Evolutionary conservation across 163 green algal species (phyloP).

Genomic region (Chlamydomonas reinhardtii): DNA sequence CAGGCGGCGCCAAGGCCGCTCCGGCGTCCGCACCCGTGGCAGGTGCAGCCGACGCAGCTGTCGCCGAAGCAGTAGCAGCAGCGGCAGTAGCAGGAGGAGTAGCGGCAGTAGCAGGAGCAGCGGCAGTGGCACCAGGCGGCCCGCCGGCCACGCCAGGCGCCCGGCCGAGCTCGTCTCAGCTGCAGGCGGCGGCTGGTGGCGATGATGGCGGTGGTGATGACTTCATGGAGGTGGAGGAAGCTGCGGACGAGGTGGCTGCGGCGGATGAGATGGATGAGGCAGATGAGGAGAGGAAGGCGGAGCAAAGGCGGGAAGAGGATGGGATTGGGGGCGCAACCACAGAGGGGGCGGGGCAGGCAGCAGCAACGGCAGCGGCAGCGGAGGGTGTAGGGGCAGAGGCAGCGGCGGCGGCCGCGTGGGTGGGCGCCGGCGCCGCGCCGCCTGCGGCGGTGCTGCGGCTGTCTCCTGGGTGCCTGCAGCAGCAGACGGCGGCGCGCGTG

Average conservation of each 20-base stretch:
- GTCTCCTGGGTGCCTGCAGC: not conserved
- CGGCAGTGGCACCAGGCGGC: no score
- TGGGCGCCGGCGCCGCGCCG: not conserved
- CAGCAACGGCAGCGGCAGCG: slow-evolving; percentile 19
- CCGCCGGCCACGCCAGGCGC: no score
- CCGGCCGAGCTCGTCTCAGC: no score
- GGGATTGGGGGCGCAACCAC: no score
- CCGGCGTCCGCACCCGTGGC: not conserved
- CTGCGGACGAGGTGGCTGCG: no score
- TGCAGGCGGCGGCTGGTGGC: no score
- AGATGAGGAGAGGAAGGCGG: no score
- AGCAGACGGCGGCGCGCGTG: slow-evolving; percentile 15
- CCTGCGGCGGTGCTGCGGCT: not conserved
- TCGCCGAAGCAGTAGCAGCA: not conserved
- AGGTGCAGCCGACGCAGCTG: not conserved
- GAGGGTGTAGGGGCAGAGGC: not conserved
- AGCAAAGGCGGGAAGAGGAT: no score
- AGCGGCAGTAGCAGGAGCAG: no score
- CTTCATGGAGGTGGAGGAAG: not conserved
- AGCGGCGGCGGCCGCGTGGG: not conserved
- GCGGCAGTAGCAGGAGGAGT: slow-evolving; percentile 13
- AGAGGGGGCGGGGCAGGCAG: slow-evolving; percentile 4
- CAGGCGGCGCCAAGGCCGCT: not conserved
- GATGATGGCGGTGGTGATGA: no score
- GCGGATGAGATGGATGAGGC: not conserved